These are phyloP conservation scores for Mycena galericulata DNA, from an alignment of 768 basidiomycete species.

Conservation along the genomic window DNA sequence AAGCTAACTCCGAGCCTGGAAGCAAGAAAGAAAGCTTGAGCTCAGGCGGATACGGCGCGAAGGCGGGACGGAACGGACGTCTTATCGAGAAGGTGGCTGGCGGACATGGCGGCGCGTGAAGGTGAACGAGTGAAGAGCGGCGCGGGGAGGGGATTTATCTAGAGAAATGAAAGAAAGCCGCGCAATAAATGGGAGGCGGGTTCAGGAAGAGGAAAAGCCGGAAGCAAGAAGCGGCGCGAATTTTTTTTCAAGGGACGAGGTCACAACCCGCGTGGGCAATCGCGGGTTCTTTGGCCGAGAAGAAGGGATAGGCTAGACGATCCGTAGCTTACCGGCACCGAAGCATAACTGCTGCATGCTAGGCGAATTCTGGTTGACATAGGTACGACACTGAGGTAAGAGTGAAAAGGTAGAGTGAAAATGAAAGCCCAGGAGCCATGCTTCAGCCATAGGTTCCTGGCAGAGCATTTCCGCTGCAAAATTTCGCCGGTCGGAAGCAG, in stretches of 20 bases:
- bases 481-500: neutral
- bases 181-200: conserved; percentile 23
- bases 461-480: neutral
- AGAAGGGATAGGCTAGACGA: conserved; percentile 21
- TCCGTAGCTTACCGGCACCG: conserved; percentile 29
- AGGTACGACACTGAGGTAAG: conserved; percentile 25
- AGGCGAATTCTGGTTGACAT: conserved; percentile 22
- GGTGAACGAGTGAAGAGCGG: conserved; percentile 25
- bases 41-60: neutral
- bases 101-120: conserved; percentile 29
- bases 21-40: conserved; percentile 12
- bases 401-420: neutral
- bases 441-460: neutral
- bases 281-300: conserved; percentile 20
- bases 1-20: conserved; percentile 62
- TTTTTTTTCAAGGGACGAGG: conserved; percentile 16
- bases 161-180: conserved; percentile 5
- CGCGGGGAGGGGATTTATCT: conserved; percentile 14
- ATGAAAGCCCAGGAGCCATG: neutral
- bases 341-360: conserved; percentile 7
- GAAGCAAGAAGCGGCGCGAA: conserved; percentile 20
- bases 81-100: conserved; percentile 40
- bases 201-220: neutral
- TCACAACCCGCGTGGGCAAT: conserved; percentile 8
- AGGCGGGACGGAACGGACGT: conserved; percentile 44